A percentile compares a stretch with the other conserved stretches of the same genome.
These are phyloP conservation scores for Penicillium antarcticum DNA, from an alignment of 495 filamentous ascomycete genomes.

Conservation along the genomic window DNA sequence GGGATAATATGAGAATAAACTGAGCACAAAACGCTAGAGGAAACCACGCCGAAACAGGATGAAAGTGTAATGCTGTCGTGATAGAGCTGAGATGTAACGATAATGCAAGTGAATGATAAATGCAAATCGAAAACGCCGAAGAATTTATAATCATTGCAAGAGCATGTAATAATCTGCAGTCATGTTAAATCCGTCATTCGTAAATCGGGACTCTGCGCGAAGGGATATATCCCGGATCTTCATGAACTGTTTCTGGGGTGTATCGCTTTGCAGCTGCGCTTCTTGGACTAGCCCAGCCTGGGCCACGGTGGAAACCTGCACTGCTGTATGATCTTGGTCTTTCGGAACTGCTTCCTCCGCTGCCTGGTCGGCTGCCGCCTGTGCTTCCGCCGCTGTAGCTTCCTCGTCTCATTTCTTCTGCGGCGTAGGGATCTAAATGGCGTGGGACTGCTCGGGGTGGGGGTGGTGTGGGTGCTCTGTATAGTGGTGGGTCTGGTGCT, in stretches of 20 bases:
- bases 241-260: conserved; percentile 11
- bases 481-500: conserved; percentile 25
- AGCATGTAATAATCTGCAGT: background rate
- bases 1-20: too few species aligned
- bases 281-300: conserved; percentile 16
- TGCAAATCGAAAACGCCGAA: background rate
- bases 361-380: conserved; percentile 18
- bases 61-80: background rate
- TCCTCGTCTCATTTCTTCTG: conserved; percentile 17
- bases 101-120: background rate
- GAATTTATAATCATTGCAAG: background rate
- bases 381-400: conserved; percentile 25
- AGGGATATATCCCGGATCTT: conserved; percentile 11
- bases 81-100: background rate
- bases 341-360: conserved; percentile 27
- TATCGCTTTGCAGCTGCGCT: conserved; percentile 18
- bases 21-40: too few species aligned
- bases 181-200: conserved; percentile 1
- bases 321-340: conserved; percentile 21
- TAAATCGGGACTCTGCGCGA: conserved; percentile 17
- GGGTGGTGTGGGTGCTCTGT: conserved; percentile 14
- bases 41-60: background rate
- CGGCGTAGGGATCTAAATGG: conserved; percentile 13
- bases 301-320: conserved; percentile 12
- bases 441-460: conserved; percentile 20